Base-by-base conservation (phyloP, 2,329 filamentous ascomycete species). In the Pyrenophora seminiperda region DNA sequence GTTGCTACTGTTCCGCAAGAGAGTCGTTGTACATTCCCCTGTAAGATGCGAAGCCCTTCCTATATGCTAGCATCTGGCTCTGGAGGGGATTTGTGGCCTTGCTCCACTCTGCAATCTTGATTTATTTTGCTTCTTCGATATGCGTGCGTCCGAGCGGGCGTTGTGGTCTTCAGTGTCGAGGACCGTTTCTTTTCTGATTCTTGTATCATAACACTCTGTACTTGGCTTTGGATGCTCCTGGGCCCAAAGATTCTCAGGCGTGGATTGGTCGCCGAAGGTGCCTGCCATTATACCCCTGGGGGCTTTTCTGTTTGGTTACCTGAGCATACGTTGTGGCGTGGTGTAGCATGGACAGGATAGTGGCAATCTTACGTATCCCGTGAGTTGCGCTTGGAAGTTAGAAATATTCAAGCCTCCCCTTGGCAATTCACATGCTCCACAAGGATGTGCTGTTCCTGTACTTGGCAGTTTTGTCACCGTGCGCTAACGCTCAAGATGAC, bases 221-320 rank as follows among this genome's bases (percentile, higher is more conserved):
- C 45, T 32, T 31, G 47, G 41, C 32, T 50, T 48, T 45, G 50
- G 50, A 58, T 47, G 48, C 18, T 38, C 24, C 41, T 47, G 44
- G 39, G 50, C 38, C 44, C 31, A 50, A 58, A 33, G 44, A 47
- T 38, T 52, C 46, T 50, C 54, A 55, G 54, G 54, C 52, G 42
- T 42, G 53, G 47, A 44, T 47, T 27, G 48, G 44, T 45, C 50
- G 49, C 37, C 18, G 47, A 46, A 32, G 34, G 41, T 54, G 42
- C 30, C 40, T 54, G 53, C 54, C 53, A 57, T 52, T 64, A 63
- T 66, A 65, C 64, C 63, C 61, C 63, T 62, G 58, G 56, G 58
- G 59, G 53, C 58, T 50, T 42, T 18, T 19, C 24, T 42, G 31
- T 27, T 43, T 54, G 36, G 36, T 42, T 33, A 29, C 14, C 38